Conservation (phyloP, 164 flowering plant genomes). For the Stephania cephalantha region DNA sequence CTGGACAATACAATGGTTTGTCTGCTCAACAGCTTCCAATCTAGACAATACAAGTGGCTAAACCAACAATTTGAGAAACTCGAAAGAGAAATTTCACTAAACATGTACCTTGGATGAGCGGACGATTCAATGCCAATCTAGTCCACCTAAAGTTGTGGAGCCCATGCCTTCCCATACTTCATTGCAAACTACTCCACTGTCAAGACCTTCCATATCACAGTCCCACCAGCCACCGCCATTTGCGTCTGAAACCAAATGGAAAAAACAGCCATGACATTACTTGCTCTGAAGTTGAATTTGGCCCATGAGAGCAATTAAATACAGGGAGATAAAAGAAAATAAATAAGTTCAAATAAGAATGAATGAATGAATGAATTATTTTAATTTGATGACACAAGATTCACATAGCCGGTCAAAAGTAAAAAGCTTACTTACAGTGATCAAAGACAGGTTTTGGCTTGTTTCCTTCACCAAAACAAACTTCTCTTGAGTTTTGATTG, state of each 20-base stretch:
- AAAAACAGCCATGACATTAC: not conserved
- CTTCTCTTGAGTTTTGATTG: constrained; percentile 17
- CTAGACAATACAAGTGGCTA: too few species aligned
- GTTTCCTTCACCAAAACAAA: constrained; percentile 17
- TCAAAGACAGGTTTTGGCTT: constrained; percentile 42
- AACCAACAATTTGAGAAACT: too few species aligned
- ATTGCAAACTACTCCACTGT: constrained; percentile 61
- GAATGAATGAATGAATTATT: not conserved
- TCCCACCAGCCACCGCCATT: constrained; percentile 95
- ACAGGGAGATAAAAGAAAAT: not conserved
- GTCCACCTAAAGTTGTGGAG: constrained; percentile 71
- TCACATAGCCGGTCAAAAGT: not conserved
- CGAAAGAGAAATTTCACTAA: not conserved
- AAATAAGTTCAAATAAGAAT: not conserved
- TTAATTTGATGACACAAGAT: not conserved
- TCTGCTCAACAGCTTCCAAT: too few species aligned
- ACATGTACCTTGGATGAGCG: not conserved
- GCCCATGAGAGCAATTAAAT: not conserved
- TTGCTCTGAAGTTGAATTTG: not conserved
- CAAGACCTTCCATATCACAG: constrained; percentile 72
- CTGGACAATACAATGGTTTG: too few species aligned
- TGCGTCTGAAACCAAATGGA: constrained; percentile 48
- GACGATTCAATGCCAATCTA: constrained; percentile 62
- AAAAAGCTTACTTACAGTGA: constrained; percentile 50
- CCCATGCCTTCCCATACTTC: constrained; percentile 92